Base-by-base conservation (phyloP, 1,139 yeast genomes). In the Barnettozyma hawaiiensis region DNA sequence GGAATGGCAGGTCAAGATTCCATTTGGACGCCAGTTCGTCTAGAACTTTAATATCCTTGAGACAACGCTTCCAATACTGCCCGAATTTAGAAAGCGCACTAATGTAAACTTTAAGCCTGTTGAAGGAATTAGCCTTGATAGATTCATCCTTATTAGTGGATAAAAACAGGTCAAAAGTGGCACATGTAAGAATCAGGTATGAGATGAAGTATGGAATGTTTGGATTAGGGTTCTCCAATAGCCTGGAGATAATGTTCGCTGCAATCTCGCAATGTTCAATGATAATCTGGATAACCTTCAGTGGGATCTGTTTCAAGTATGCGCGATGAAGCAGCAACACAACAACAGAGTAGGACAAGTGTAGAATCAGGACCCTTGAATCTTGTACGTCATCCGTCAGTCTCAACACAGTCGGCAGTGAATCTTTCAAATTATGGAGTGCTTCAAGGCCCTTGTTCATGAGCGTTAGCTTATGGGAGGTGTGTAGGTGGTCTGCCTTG, bases 111-210 rank as follows among this genome's bases (percentile, higher is more conserved):
- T 33, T 29, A 31, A 59, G 37, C 35, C 63, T 47, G 3, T 20
- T 12, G 2, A 27, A 15, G 1, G 63, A 53, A 7, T 28, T 45
- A 3, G 36, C 40, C 26, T 51, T 53, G n/a, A 53, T 15, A 1
- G 47, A 23, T 4, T 44, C 47, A 34, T 54, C 53, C 20, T 54
- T 55, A 38, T 49, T 52, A 7, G 62, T 52, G 11, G 58, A 40
- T 6, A 59, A 33, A 27, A 60, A 60, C 18, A 60, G 34, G 26
- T 60, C 63, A 52, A 58, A 57, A 32, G 59, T 52, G 2, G 63
- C 59, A 44, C 57, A 51, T 18, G 60, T 60, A 29, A 60, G 46
- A 8, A 59, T 47, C 36, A 60, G 39, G 31, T 59, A 58, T 5
- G 58, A 58, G 2, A 52, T 48, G 41, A 58, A 58, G 40, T 58